phyloP scores from a whole-genome alignment of 2,329 filamentous ascomycete species.

The Colletotrichum truncatum region DNA sequence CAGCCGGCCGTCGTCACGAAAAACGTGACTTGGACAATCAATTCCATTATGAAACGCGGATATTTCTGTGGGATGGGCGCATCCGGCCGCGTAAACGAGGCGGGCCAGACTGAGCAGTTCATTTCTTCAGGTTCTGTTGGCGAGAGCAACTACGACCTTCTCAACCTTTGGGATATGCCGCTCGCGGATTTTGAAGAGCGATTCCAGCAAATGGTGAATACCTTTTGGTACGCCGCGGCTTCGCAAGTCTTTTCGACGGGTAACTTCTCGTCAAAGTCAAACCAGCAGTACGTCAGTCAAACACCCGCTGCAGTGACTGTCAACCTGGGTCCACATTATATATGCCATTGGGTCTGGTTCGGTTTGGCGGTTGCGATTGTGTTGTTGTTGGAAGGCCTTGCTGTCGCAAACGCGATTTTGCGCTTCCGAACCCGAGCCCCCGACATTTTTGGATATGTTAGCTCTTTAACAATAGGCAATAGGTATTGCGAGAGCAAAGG shows the following conservation, averaged over 20 bases:
- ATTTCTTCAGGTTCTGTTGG: neutral
- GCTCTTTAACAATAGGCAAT: neutral
- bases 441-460: neutral
- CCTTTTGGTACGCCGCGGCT: neutral
- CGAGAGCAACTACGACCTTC: neutral
- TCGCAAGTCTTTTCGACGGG: neutral
- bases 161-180: neutral
- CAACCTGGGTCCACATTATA: neutral
- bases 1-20: neutral
- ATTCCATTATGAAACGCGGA: neutral
- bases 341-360: neutral
- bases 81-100: neutral
- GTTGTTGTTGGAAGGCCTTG: neutral
- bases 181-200: neutral
- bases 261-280: neutral
- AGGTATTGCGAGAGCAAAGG: neutral
- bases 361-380: neutral
- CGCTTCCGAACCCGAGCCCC: neutral
- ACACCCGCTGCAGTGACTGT: neutral
- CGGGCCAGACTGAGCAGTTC: neutral
- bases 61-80: neutral
- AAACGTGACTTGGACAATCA: neutral
- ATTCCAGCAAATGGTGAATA: neutral
- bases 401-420: neutral
- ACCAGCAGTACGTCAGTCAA: neutral